These are phyloP conservation scores for Phaeolepiota aurea DNA, from an alignment of 768 basidiomycete species.

Conservation along the genomic window DNA sequence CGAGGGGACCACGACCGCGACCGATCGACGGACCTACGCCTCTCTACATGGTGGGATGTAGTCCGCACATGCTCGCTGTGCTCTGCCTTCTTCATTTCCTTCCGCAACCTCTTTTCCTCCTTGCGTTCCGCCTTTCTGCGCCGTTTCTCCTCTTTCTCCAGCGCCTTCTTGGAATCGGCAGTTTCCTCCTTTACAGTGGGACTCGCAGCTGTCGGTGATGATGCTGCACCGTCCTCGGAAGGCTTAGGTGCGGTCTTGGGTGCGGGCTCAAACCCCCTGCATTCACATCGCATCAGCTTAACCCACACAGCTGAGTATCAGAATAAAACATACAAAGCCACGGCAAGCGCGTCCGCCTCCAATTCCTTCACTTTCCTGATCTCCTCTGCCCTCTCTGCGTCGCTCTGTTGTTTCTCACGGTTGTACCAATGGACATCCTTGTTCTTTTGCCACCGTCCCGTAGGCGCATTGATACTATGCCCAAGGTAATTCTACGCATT, in stretches of 20 bases:
- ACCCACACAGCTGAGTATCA: background rate
- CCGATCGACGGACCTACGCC: constrained; percentile 11
- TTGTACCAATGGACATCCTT: constrained; percentile 96
- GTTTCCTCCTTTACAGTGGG: constrained; percentile 7
- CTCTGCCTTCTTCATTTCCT: constrained; percentile 36
- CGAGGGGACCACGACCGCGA: constrained; percentile 24
- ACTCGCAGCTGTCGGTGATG: constrained; percentile 8
- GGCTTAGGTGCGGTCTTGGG: constrained; percentile 23
- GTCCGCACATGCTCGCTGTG: constrained; percentile 21
- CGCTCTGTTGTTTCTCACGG: constrained; percentile 39
- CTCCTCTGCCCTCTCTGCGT: constrained; percentile 54
- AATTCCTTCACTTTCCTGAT: constrained; percentile 76
- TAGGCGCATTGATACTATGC: constrained; percentile 90
- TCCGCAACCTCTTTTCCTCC: constrained; percentile 50
- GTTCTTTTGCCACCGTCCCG: constrained; percentile 96
- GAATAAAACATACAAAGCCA: constrained; percentile 53
- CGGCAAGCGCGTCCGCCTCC: constrained; percentile 81
- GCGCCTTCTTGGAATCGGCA: constrained; percentile 11
- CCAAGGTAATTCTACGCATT: constrained; percentile 88
- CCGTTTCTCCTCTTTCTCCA: constrained; percentile 42
- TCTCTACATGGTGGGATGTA: constrained; percentile 9
- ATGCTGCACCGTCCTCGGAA: background rate
- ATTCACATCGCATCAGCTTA: background rate
- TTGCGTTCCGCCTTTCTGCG: constrained; percentile 46
- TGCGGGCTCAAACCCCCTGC: constrained; percentile 66